Evolutionary conservation across 148 eudicot species (phyloP).

Genomic region (Cornus controversa): DNA sequence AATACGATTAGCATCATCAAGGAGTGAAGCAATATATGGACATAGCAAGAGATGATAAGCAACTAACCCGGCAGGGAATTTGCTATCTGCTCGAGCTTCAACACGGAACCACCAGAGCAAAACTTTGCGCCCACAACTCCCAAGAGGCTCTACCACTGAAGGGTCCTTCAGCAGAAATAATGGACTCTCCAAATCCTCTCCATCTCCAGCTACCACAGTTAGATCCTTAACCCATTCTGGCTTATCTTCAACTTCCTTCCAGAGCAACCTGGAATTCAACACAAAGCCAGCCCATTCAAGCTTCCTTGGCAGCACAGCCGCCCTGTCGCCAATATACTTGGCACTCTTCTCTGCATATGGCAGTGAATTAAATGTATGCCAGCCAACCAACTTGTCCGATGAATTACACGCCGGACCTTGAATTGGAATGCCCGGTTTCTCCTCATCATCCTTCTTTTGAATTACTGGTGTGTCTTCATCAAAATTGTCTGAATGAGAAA

Average conservation of each 20-base stretch:
- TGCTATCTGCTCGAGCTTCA: constrained; percentile 97
- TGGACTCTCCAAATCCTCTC: constrained; percentile 66
- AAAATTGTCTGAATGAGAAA: constrained; percentile 63
- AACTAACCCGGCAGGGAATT: constrained; percentile 86
- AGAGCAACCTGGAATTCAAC: constrained; percentile 80
- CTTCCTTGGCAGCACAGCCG: constrained; percentile 77
- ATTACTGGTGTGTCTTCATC: constrained; percentile 39
- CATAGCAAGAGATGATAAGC: neutral
- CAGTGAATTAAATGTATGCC: constrained; percentile 70
- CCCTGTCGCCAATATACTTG: constrained; percentile 72
- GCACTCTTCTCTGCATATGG: constrained; percentile 67
- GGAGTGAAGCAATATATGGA: constrained; percentile 1
- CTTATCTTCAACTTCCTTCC: constrained; percentile 67
- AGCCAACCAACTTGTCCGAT: constrained; percentile 74
- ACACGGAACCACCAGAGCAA: constrained; percentile 99
- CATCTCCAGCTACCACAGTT: constrained; percentile 36
- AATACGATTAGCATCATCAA: neutral
- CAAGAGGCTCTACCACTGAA: constrained; percentile 88
- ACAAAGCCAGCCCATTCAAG: constrained; percentile 97
- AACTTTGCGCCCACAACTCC: constrained; percentile 90
- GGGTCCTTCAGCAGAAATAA: constrained; percentile 64
- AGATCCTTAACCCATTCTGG: constrained; percentile 82
- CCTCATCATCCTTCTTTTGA: constrained; percentile 39
- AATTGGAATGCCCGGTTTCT: constrained; percentile 49
- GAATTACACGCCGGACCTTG: constrained; percentile 98